Evolutionary conservation across 2,329 filamentous ascomycete species (phyloP).

Genomic region (Decorospora gaudefroyi): DNA sequence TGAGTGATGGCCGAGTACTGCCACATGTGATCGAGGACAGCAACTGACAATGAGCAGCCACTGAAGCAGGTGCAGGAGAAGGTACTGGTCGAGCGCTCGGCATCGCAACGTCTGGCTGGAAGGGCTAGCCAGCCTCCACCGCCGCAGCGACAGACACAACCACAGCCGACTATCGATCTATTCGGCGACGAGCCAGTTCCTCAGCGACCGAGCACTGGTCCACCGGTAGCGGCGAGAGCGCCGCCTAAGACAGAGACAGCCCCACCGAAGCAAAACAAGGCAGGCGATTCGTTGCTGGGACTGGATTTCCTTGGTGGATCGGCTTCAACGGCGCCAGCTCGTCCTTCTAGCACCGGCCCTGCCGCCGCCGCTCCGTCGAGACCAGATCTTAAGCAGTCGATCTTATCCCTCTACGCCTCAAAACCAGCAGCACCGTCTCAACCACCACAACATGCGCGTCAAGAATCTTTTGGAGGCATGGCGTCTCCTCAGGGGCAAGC

Average conservation of each 20-base stretch:
- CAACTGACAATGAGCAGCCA: slow-evolving; percentile 52
- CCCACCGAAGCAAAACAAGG: slow-evolving; percentile 65
- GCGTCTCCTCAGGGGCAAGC: slow-evolving; percentile 50
- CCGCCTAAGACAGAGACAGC: slow-evolving; percentile 69
- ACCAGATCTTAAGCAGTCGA: slow-evolving; percentile 95
- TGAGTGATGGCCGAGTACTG: slow-evolving; percentile 55
- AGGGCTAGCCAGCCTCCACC: slow-evolving; percentile 36
- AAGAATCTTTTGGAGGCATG: slow-evolving; percentile 53
- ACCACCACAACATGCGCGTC: slow-evolving; percentile 59
- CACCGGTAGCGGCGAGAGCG: slow-evolving; percentile 57
- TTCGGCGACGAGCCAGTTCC: slow-evolving; percentile 78
- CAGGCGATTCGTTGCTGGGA: slow-evolving; percentile 83
- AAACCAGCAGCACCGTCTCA: slow-evolving; percentile 68
- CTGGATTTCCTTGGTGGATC: slow-evolving; percentile 86
- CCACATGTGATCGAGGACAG: neutral
- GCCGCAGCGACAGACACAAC: slow-evolving; percentile 38
- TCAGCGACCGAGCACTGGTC: slow-evolving; percentile 73
- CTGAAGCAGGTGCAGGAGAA: slow-evolving; percentile 71
- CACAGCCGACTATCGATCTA: slow-evolving; percentile 65
- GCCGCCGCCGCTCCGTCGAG: slow-evolving; percentile 68
- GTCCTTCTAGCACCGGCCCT: slow-evolving; percentile 79
- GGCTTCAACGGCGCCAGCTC: slow-evolving; percentile 67
- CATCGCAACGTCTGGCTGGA: slow-evolving; percentile 57
- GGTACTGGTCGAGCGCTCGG: slow-evolving; percentile 67
- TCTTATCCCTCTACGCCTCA: slow-evolving; percentile 89